These are phyloP conservation scores for Kazachstania bromeliacearum DNA, from an alignment of 805 yeast genomes.

Conservation along the genomic window DNA sequence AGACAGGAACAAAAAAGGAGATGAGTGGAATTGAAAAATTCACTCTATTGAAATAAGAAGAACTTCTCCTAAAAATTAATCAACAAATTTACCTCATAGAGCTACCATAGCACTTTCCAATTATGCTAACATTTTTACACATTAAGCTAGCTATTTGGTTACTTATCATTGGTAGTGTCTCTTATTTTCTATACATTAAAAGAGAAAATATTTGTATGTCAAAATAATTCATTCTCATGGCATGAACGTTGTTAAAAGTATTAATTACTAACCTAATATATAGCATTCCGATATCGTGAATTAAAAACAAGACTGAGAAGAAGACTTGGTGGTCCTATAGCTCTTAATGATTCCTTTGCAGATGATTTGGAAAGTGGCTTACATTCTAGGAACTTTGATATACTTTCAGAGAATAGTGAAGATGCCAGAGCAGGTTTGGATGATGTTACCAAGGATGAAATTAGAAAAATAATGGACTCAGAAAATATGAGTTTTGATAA, in stretches of 20 bases:
- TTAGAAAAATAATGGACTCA: constrained; percentile 45
- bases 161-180: neutral
- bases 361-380: constrained; percentile 52
- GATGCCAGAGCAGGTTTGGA: constrained; percentile 60
- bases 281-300: constrained; percentile 12
- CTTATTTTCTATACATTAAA: neutral
- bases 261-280: constrained; percentile 5
- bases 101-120: too few species aligned
- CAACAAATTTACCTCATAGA: too few species aligned
- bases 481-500: constrained; percentile 51
- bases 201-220: neutral
- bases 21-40: too few species aligned
- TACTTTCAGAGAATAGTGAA: constrained; percentile 36
- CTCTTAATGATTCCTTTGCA: constrained; percentile 28
- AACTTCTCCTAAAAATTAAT: too few species aligned
- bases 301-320: constrained; percentile 14
- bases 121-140: neutral
- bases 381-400: constrained; percentile 48
- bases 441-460: constrained; percentile 41
- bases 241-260: too few species aligned
- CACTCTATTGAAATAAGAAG: too few species aligned
- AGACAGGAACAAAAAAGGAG: too few species aligned
- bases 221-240: neutral
- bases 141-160: neutral
- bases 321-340: constrained; percentile 19